Evolutionary conservation across 1,139 yeast species (phyloP), one percentile per base, ranked within the genome.

Genomic region (Yamadazyma atlantica): DNA sequence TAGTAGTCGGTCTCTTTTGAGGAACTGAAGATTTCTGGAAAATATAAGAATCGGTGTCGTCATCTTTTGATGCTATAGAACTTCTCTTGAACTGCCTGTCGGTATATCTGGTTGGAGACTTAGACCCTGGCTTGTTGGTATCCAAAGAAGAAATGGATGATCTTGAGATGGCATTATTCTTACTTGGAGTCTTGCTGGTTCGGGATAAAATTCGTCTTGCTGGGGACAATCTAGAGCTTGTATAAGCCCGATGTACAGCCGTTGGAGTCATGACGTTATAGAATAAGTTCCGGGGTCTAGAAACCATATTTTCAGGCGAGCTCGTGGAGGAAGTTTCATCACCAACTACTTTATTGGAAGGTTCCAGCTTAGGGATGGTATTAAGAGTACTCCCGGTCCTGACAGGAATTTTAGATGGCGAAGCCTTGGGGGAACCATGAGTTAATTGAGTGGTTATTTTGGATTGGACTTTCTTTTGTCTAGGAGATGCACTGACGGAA

Each of bases 1-100:
- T 47, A 31, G 51, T 53, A 0, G 70, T 60, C 1, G 69, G 66
- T 3, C 18, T 60, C 37, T 28, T 28, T 16, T 15, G 30, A 14
- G 30, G 21, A 14, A 14, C 21, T 7, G 9, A 12, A 16, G 30
- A 28, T 28, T 28, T 28, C 12, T 28, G 30, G 16, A 28, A 28
- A 28, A 28, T 19, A 16, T 18, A 24, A 12, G 40, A 23, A 11
- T 34, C 38, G 26, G 35, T 33, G 14, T 39, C 45, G 33, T 41
- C 44, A 26, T 16, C 44, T 19, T 34, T 36, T 2, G 45, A 41
- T 12, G 44, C 42, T 11, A 41, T 22, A 7, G 46, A 43, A 23
- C 46, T 43, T 21, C 39, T 37, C 28, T 43, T 43, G 10, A 44
- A 34, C 1, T 26, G 32, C 13, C 24, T 26, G 4, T 35, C 34